These are phyloP conservation scores for Epichloe gansuensis DNA, from an alignment of 2,329 filamentous ascomycete genomes.

Conservation along the genomic window DNA sequence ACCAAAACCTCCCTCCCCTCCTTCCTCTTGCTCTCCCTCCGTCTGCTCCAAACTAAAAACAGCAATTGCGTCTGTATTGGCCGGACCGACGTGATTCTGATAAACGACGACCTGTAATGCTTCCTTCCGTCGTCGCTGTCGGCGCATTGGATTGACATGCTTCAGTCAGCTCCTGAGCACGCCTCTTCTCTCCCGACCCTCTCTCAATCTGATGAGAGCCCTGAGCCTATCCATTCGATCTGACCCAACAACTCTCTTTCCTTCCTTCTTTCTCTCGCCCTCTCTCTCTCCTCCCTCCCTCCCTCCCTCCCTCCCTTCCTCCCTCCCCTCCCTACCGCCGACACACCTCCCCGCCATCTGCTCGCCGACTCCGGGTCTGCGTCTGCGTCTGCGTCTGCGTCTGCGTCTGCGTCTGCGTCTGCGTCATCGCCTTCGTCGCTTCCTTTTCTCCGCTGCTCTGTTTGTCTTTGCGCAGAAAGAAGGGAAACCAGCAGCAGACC, in stretches of 20 bases:
- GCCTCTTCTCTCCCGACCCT: slow-evolving; percentile 11
- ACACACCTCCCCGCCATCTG: background rate
- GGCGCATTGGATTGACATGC: slow-evolving; percentile 16
- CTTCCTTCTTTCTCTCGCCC: background rate
- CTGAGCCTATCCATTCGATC: slow-evolving; percentile 9
- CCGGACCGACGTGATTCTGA: slow-evolving; percentile 8
- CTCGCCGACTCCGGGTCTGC: background rate
- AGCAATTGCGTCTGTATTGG: slow-evolving; percentile 15
- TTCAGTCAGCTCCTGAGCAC: slow-evolving; percentile 16
- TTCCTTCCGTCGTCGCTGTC: slow-evolving; percentile 10
- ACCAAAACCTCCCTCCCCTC: slow-evolving; percentile 15
- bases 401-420: background rate
- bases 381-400: background rate
- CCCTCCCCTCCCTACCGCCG: background rate
- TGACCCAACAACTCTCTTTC: slow-evolving; percentile 4
- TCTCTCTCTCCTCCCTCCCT: background rate
- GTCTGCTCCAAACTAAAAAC: slow-evolving; percentile 10
- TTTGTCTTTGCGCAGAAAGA: background rate
- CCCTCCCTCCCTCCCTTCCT: background rate
- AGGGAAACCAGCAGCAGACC: background rate
- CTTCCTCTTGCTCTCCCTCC: slow-evolving; percentile 9
- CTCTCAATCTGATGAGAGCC: slow-evolving; percentile 5
- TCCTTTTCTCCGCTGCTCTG: background rate
- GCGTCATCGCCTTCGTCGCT: background rate
- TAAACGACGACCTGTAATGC: slow-evolving; percentile 18